Conservation (phyloP, 2,329 filamentous ascomycete genomes). For the Cladophialophora exuberans region DNA sequence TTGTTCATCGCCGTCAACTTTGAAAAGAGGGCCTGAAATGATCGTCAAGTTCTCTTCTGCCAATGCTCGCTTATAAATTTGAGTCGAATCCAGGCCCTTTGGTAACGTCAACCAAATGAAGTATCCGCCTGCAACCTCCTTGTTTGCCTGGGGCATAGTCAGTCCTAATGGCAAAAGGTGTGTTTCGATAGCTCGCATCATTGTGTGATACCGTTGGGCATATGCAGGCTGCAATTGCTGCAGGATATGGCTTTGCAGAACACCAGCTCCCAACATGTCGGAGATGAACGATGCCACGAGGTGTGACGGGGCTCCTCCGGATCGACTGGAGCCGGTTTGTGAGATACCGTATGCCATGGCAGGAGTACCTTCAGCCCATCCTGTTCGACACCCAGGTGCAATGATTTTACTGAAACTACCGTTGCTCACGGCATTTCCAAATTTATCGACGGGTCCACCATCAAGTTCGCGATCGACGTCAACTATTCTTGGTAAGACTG, state of each 20-base stretch:
- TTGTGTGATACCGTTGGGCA: conserved; percentile 54
- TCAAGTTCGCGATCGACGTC: conserved; percentile 75
- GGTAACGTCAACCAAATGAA: conserved; percentile 80
- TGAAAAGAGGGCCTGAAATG: conserved; percentile 71
- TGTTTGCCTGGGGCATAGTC: conserved; percentile 46
- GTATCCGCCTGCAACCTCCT: conserved; percentile 72
- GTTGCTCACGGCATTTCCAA: conserved; percentile 83
- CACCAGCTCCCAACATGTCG: conserved; percentile 55
- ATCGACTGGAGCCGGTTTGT: conserved; percentile 61
- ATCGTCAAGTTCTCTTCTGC: conserved; percentile 69
- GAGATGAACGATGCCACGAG: conserved; percentile 61
- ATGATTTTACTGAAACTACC: conserved; percentile 88
- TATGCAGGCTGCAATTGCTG: conserved; percentile 60
- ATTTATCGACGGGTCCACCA: conserved; percentile 62
- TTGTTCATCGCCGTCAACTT: conserved; percentile 61
- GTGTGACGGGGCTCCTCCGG: conserved; percentile 64
- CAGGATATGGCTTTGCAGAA: conserved; percentile 58
- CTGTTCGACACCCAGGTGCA: conserved; percentile 78
- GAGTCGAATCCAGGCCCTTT: conserved; percentile 53
- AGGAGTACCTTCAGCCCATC: conserved; percentile 79
- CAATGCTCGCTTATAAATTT: conserved; percentile 61
- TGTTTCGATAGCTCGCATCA: conserved; percentile 62
- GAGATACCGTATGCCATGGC: conserved; percentile 64
- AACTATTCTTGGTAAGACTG: conserved; percentile 69
- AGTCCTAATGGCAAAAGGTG: conserved; percentile 68